Evolutionary conservation across 345 rosid species (phyloP), one percentile per base, ranked within the genome.

Genomic region (Citrus hindsii): DNA sequence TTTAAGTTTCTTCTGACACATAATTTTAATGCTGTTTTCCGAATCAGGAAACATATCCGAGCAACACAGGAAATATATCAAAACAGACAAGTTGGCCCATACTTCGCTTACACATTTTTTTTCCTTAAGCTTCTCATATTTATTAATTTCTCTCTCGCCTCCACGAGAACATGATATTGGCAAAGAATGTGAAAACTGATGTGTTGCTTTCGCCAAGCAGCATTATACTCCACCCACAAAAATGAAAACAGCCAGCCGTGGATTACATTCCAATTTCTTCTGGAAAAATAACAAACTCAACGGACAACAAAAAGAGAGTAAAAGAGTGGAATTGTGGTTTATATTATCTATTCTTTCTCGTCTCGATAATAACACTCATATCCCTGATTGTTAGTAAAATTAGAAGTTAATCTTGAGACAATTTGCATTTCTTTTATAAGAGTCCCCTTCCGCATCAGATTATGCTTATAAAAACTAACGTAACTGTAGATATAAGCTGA

Each of bases 11-110:
- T 65, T 51, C 71, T 48, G 79, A 53, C 64, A 48, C 16, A 2
- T 19, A 25, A 30, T 65, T 48, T 32, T 22, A 76, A 65, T 76
- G 71, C 53, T 22, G 33, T 24, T 33, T 32, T 40, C 64, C 35
- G 24, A 48, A 33, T 76, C 72, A 76, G 72, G 72, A 32, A 65
- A 65, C 63, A 65, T 66, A n/a, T 76, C 63, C 33, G 56, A 22
- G 21, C 64, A 14, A 33, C 0, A n/a, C 32, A 14, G n/a, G 48
- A 32, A 27, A 37, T 30, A n/a, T 25, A 65, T 64, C 71, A 64
- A 30, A 75, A 65, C 77, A 4, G 19, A 35, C 2, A 5, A n/a
- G 21, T 8, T 13, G 6, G 58, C 71, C 42, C 62, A 75, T 46
- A 63, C 62, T 71, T 56, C 56, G 65, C 30, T 9, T 22, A 3